A percentile compares a stretch with the other conserved stretches of the same genome.
Evolutionary conservation across 495 filamentous ascomycete species (phyloP).

Genomic region (Annulohypoxylon maeteangense): DNA sequence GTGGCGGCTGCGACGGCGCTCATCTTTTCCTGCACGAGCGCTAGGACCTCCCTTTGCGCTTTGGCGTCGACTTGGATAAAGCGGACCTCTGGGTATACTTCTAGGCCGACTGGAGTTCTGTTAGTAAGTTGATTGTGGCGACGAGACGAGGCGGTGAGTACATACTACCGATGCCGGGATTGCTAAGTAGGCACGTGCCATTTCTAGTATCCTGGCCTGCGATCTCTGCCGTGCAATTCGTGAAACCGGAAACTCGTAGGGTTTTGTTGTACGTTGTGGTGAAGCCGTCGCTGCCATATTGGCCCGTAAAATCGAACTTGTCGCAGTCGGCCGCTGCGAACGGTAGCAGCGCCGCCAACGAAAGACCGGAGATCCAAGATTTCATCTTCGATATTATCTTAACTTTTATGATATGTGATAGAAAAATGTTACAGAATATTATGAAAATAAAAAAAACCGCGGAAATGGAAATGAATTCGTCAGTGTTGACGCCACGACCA

Average conservation of each 20-base stretch:
- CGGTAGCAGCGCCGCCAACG: constrained; percentile 10
- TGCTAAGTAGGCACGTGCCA: background rate
- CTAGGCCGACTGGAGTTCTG: constrained; percentile 9
- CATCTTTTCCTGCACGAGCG: background rate
- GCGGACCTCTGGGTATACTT: constrained; percentile 12
- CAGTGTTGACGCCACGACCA: background rate
- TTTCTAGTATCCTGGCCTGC: background rate
- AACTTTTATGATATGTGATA: background rate
- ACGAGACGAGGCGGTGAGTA: background rate
- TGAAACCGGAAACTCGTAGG: background rate
- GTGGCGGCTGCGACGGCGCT: background rate
- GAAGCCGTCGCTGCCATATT: constrained; percentile 13
- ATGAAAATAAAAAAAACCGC: too few relatives aligned
- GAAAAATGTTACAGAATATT: background rate
- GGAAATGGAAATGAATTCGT: background rate
- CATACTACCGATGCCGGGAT: constrained; percentile 3
- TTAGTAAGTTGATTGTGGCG: background rate
- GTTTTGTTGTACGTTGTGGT: constrained; percentile 2
- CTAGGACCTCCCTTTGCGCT: constrained; percentile 4
- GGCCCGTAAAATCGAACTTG: constrained; percentile 8
- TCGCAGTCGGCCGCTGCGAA: constrained; percentile 24
- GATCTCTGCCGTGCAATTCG: constrained; percentile 9
- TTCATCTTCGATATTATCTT: constrained; percentile 10
- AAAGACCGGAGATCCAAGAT: background rate
- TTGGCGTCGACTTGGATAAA: background rate